These are phyloP conservation scores for Phaeotremella skinneri DNA, from an alignment of 768 basidiomycete genomes.

Conservation along the genomic window DNA sequence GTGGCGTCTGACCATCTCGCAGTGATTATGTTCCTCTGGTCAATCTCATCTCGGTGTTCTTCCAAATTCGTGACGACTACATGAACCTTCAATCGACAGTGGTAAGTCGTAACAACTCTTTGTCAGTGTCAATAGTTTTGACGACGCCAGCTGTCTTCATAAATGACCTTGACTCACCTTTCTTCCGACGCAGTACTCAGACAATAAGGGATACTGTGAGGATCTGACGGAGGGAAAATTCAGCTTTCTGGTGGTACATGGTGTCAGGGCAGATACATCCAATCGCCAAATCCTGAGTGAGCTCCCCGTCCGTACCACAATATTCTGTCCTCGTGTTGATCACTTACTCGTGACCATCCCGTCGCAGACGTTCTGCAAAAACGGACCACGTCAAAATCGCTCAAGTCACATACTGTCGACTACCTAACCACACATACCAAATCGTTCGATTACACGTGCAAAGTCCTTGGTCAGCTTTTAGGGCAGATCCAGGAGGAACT, in stretches of 20 bases:
- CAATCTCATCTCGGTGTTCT: slow-evolving; percentile 89
- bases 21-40: slow-evolving; percentile 90
- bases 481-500: slow-evolving; percentile 69
- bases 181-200: slow-evolving; percentile 63
- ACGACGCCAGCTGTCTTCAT: too few relatives aligned
- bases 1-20: too few relatives aligned
- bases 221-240: slow-evolving; percentile 97
- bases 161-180: too few relatives aligned
- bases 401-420: slow-evolving; percentile 74
- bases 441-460: slow-evolving; percentile 82
- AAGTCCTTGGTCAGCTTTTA: slow-evolving; percentile 67
- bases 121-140: too few relatives aligned
- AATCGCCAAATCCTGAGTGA: slow-evolving; percentile 81
- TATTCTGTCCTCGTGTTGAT: too few relatives aligned
- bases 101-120: slow-evolving; percentile 58
- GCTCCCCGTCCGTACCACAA: slow-evolving; percentile 45
- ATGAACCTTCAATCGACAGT: slow-evolving; percentile 88
- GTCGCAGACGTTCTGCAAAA: slow-evolving; percentile 80
- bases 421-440: slow-evolving; percentile 73
- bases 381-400: slow-evolving; percentile 72
- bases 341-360: neutral
- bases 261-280: slow-evolving; percentile 70
- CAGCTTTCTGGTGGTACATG: slow-evolving; percentile 91
- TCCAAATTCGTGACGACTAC: slow-evolving; percentile 95
- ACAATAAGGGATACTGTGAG: slow-evolving; percentile 74